Evolutionary conservation across 23 red algal genomes (phyloP), one percentile per base, ranked within the genome.

Genomic region (Gracilariopsis chorda): DNA sequence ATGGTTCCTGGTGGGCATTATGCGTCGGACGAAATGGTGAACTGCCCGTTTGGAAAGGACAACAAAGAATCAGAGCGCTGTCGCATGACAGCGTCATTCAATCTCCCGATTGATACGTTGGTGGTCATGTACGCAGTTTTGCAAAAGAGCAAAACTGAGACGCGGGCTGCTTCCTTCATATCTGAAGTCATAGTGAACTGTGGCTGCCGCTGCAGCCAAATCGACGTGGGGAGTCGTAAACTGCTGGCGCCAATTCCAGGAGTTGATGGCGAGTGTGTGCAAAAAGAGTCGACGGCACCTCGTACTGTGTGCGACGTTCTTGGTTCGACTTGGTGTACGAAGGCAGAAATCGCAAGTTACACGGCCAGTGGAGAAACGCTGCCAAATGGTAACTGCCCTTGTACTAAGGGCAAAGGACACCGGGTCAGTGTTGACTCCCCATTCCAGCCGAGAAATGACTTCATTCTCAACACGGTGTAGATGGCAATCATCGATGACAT

Each of bases 101-200:
- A 41, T 19, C 9, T 20, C 29, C 34, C 70, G 24, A 49, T 90
- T 16, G 87, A 90, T 27, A 78, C 56, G 37, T 34, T 90, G 48
- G 87, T 90, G 10, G 48, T 90, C 29, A 65, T 90, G 56, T 90
- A 90, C 46, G 87, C 87, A 11, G 87, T 78, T 29, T 46, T 60
- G 51, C 82, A 87, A 25, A 87, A 87, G 44, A 87, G 65, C 45
- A 87, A 44, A 28, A 87, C 48, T 29, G 87, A 90, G 46, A 70
- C 87, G 16, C 51, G 74, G 19, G 87, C 87, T 78, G 87, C 87
- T 16, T 32, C 51, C 34, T 90, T 90, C 42, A 77, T 90, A 52
- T 78, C 69, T 14, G 87, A 90, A 32, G 27, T 90, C 3, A 78
- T 80, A 24, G 40, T 90, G 56, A 80, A 46, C 19, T 90, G 87